Conservation (phyloP, 2,329 filamentous ascomycete genomes). For the Penicillium thymicola region DNA sequence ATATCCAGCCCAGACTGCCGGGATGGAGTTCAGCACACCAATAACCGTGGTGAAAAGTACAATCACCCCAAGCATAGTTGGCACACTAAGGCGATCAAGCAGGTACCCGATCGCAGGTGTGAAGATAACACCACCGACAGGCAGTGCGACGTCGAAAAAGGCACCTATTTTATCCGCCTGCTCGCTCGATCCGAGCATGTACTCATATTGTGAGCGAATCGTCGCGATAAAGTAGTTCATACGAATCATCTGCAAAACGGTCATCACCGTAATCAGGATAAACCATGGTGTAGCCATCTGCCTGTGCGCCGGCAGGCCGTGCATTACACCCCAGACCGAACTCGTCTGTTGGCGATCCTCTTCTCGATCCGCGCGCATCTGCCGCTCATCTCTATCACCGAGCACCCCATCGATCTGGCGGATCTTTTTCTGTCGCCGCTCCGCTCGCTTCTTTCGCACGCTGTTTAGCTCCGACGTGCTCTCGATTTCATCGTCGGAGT, state of each 20-base stretch:
- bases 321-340: slow-evolving; percentile 82
- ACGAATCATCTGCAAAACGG: slow-evolving; percentile 69
- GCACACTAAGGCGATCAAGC: slow-evolving; percentile 73
- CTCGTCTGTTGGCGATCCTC: slow-evolving; percentile 67
- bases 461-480: slow-evolving; percentile 47
- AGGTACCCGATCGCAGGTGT: slow-evolving; percentile 81
- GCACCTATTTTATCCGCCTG: slow-evolving; percentile 69
- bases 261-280: slow-evolving; percentile 77
- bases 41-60: slow-evolving; percentile 70
- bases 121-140: slow-evolving; percentile 73
- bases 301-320: slow-evolving; percentile 63
- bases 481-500: slow-evolving; percentile 52
- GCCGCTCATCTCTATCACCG: slow-evolving; percentile 59
- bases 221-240: slow-evolving; percentile 95
- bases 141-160: slow-evolving; percentile 80
- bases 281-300: slow-evolving; percentile 84
- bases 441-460: slow-evolving; percentile 54
- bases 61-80: slow-evolving; percentile 65
- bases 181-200: slow-evolving; percentile 62
- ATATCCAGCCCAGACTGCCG: slow-evolving; percentile 62
- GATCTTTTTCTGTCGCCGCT: slow-evolving; percentile 59
- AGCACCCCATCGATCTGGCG: slow-evolving; percentile 69
- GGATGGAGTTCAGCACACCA: slow-evolving; percentile 72
- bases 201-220: slow-evolving; percentile 75
- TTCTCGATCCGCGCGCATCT: slow-evolving; percentile 59